Base-by-base conservation (phyloP, 805 yeast species). In the Kurtzmaniella cleridarum region DNA sequence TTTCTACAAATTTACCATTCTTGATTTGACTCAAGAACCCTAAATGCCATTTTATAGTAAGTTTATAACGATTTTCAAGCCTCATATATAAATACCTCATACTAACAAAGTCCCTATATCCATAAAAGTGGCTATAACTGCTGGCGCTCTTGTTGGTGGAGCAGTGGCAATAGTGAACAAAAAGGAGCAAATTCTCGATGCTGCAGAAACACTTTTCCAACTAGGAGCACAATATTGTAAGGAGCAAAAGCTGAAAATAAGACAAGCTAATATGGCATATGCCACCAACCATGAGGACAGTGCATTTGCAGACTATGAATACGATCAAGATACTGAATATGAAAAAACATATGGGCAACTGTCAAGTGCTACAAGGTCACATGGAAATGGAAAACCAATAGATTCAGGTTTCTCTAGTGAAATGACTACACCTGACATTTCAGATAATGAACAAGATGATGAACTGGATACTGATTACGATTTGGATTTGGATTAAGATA, bases 71-170 rank as follows among this genome's bases (percentile, higher is more conserved):
- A 10, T 20, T 5, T 27, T 27, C 5, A 11, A 12, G 9, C 10
- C 5, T 5, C 9, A 24, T 14, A 14, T 13, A 24, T 17, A 20
- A 28, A 35, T 9, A 12, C 9, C 13, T 11, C 29, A 15, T 32
- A 43, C 46, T 42, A 48, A 41, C 48, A 30, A 30, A 60, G 69
- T 61, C 28, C 67, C 69, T 6, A 38, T 59, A 13, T 57, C 68
- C 2, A 45, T 62, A 2, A 64, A 64, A 41, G 40, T 51, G 6
- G 68, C 68, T 2, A 26, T 62, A 7, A 53, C 62, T 15, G 45
- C 54, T 3, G 70, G 69, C 7, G 61, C 66, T 5, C 37, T 62
- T 1, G 41, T 55, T 4, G 69, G 69, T 3, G 67, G 65, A n/a
- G 43, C 63, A 9, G 42, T 62, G 11, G 68, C 69, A 4, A 12